Evolutionary conservation across 2,329 filamentous ascomycete genomes (phyloP).

Genomic region (Aspergillus ochraceus): DNA sequence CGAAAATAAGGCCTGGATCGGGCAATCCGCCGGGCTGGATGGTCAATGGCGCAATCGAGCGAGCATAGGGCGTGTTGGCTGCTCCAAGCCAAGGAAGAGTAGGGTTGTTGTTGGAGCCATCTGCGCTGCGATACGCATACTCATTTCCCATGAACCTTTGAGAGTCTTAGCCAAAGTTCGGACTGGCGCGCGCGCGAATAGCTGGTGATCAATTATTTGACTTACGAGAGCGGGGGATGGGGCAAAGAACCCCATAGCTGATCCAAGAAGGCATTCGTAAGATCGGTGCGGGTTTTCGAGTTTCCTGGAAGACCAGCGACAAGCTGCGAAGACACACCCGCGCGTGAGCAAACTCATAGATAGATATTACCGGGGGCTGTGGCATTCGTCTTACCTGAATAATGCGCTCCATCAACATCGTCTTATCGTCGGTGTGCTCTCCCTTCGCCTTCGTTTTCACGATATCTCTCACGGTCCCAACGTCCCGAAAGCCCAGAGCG

Average conservation of each 20-base stretch:
- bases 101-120: slow-evolving; percentile 72
- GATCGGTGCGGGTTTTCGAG: slow-evolving; percentile 60
- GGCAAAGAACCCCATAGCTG: slow-evolving; percentile 71
- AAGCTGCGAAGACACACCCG: slow-evolving; percentile 43
- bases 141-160: slow-evolving; percentile 51
- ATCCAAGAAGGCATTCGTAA: slow-evolving; percentile 68
- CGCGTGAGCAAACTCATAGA: not conserved
- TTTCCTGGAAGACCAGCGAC: slow-evolving; percentile 64
- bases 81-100: slow-evolving; percentile 65
- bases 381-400: slow-evolving; percentile 51
- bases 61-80: slow-evolving; percentile 66
- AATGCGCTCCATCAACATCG: slow-evolving; percentile 72
- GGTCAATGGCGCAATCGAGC: slow-evolving; percentile 61
- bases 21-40: slow-evolving; percentile 65
- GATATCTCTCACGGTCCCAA: slow-evolving; percentile 63
- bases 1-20: slow-evolving; percentile 57
- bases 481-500: slow-evolving; percentile 56
- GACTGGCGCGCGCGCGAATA: not conserved
- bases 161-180: slow-evolving; percentile 11
- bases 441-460: slow-evolving; percentile 65
- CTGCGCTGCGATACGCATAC: slow-evolving; percentile 65
- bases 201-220: not conserved
- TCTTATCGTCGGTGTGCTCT: slow-evolving; percentile 69
- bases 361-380: not conserved
- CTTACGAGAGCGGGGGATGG: slow-evolving; percentile 68